A percentile compares a stretch with the other conserved stretches of the same genome.
Evolutionary conservation across 73 alveolate species (phyloP).

Genomic region (Breviolum minutum): DNA sequence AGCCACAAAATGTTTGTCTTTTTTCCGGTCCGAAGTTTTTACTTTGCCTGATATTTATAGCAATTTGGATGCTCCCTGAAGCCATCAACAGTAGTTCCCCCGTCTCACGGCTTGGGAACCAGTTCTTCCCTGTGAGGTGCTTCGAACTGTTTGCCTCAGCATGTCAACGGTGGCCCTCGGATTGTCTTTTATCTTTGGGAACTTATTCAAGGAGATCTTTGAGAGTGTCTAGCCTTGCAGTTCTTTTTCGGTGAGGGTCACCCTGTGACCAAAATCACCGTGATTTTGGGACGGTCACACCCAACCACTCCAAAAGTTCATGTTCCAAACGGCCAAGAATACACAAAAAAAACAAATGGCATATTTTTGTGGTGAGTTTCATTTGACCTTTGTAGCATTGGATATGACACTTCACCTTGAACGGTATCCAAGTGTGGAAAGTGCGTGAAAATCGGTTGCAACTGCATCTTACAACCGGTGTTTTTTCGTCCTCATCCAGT

Average conservation of each 20-base stretch:
- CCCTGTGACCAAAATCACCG: background rate
- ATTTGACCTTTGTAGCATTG: too few relatives aligned
- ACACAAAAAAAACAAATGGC: too few relatives aligned
- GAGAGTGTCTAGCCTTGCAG: background rate
- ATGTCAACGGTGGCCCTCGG: conserved; percentile 84
- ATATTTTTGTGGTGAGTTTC: too few relatives aligned
- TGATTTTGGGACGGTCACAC: background rate
- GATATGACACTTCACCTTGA: too few relatives aligned
- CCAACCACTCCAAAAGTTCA: background rate
- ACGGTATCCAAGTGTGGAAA: too few relatives aligned
- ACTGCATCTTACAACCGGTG: too few relatives aligned
- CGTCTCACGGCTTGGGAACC: background rate
- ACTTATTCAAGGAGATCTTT: conserved; percentile 54
- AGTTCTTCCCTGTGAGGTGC: conserved; percentile 42
- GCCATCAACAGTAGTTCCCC: background rate
- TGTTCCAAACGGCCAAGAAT: background rate
- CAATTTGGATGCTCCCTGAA: too few relatives aligned
- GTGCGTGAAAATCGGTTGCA: too few relatives aligned
- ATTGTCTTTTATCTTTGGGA: conserved; percentile 72
- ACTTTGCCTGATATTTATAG: too few relatives aligned
- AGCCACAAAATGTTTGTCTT: too few relatives aligned
- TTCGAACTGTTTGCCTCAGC: conserved; percentile 81
- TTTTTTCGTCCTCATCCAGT: too few relatives aligned
- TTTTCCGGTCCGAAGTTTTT: too few relatives aligned
- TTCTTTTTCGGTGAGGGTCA: background rate